Percentiles rank a stretch among this genome's conserved stretches.
phyloP scores from a whole-genome alignment of 1,284 basidiomycete species.

The Trichosporon faecale region DNA sequence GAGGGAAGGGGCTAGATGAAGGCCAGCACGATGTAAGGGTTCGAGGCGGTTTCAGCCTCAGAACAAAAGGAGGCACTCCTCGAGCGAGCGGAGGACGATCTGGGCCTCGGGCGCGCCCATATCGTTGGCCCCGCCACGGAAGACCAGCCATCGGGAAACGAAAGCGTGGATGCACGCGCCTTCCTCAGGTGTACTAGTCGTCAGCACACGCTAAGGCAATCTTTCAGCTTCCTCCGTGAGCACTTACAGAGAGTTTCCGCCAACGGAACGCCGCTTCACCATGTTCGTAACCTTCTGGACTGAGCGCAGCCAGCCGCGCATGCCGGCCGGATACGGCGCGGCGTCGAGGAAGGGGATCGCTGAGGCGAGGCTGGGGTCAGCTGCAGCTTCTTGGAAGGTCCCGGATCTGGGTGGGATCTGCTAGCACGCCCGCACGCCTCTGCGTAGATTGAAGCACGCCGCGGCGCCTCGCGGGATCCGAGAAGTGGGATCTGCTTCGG shows the following conservation, averaged over 20 bases:
- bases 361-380: neutral
- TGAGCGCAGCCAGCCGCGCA: neutral
- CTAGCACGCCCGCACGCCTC: neutral
- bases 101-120: conserved; percentile 3
- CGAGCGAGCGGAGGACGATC: conserved; percentile 1
- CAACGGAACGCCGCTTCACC: neutral
- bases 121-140: neutral
- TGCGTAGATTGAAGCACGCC: neutral
- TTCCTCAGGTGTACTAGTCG: neutral
- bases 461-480: neutral
- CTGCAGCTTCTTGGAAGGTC: neutral
- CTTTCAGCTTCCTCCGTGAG: too few relatives aligned
- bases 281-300: conserved; percentile 2
- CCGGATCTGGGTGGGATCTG: neutral
- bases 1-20: neutral
- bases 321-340: conserved; percentile 2
- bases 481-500: neutral
- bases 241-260: neutral
- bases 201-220: neutral
- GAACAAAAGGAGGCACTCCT: conserved; percentile 8
- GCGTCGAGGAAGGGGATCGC: conserved; percentile 4
- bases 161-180: neutral
- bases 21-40: neutral
- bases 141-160: neutral
- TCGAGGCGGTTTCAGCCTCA: neutral